Evolutionary conservation across 2,329 filamentous ascomycete genomes (phyloP).

Genomic region (Sarocladium oryzae): DNA sequence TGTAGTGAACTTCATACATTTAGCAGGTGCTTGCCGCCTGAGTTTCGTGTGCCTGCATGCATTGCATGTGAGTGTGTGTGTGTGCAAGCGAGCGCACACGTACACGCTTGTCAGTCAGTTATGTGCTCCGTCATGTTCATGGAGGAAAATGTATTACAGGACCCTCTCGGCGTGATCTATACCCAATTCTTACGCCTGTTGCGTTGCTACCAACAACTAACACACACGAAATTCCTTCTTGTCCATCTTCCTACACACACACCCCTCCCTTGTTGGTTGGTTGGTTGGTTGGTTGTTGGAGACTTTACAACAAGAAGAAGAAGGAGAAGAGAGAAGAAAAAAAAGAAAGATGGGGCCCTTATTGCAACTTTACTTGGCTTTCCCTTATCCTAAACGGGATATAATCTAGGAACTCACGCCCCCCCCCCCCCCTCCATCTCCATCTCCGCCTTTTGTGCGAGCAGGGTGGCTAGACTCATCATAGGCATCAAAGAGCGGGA

Average conservation of each 20-base stretch:
- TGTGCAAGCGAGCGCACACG: no score
- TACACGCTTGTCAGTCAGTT: no score
- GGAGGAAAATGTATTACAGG: background rate
- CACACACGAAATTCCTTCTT: background rate
- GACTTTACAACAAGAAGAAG: background rate
- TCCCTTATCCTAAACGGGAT: conserved; percentile 6
- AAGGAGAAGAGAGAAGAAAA: no score
- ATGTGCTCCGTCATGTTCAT: no score
- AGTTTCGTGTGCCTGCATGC: no score
- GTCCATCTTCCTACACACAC: background rate
- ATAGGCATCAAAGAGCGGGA: conserved; percentile 5
- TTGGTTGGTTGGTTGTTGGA: conserved; percentile 5
- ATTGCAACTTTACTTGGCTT: background rate
- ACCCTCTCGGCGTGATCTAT: background rate
- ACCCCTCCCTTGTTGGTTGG: background rate
- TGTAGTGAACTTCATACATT: no score
- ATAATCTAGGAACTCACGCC: background rate
- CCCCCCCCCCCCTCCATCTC: background rate
- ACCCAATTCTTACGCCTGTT: background rate
- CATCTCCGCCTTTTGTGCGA: background rate
- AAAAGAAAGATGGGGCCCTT: conserved; percentile 1
- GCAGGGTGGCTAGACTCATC: conserved; percentile 2
- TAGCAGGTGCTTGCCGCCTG: no score
- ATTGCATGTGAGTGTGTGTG: no score
- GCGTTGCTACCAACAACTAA: background rate